These are phyloP conservation scores for Ramaria sp. DNA, from an alignment of 768 basidiomycete species.

Conservation along the genomic window DNA sequence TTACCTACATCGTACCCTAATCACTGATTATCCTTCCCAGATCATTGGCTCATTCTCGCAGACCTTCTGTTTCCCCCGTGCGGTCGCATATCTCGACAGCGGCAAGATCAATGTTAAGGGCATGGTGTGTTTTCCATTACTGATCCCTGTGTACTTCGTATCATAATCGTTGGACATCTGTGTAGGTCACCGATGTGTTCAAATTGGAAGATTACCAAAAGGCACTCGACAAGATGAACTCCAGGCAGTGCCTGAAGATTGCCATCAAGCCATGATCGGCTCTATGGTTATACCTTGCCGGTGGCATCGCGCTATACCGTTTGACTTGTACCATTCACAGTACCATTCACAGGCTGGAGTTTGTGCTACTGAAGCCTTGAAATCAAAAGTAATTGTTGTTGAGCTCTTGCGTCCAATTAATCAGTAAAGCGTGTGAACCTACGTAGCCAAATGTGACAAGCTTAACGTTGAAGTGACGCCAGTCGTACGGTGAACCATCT, in stretches of 20 bases:
- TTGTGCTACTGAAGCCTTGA: no score
- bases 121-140: constrained; percentile 39
- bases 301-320: background rate
- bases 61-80: constrained; percentile 82
- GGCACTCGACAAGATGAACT: constrained; percentile 57
- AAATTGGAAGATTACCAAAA: constrained; percentile 49
- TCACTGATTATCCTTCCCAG: constrained; percentile 22
- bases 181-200: constrained; percentile 46
- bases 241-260: constrained; percentile 45
- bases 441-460: no score
- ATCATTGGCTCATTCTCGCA: constrained; percentile 91
- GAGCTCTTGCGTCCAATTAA: no score
- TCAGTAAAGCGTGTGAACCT: no score
- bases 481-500: no score
- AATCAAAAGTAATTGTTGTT: no score
- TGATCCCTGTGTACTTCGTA: background rate
- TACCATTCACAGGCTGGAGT: background rate
- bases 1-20: background rate
- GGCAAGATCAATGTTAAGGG: constrained; percentile 75
- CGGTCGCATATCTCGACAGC: constrained; percentile 79
- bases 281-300: background rate
- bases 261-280: constrained; percentile 40
- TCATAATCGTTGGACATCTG: constrained; percentile 6
- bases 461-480: no score
- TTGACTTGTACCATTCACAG: background rate